phyloP scores from a whole-genome alignment of 208 protist species.

The Phytomonas sp. region DNA sequence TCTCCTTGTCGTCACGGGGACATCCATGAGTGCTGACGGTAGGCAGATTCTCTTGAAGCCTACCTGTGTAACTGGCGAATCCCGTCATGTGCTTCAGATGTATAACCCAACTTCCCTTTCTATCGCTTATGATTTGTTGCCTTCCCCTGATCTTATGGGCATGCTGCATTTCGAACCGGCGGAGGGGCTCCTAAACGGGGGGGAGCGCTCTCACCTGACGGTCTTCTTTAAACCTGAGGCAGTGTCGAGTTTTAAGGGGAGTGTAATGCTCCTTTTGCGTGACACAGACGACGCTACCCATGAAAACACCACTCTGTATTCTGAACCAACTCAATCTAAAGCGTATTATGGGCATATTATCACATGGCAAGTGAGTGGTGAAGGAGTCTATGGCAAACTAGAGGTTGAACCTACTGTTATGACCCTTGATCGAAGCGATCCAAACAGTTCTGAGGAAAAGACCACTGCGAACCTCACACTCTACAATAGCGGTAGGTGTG shows the following conservation, averaged over 20 bases:
- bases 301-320: constrained; percentile 2
- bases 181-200: constrained; percentile 42
- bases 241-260: constrained; percentile 37
- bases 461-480: constrained; percentile 56
- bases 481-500: constrained; percentile 80
- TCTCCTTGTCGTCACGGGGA: constrained; percentile 24
- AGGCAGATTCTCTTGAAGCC: constrained; percentile 45
- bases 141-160: constrained; percentile 28
- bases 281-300: constrained; percentile 8
- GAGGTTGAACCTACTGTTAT: constrained; percentile 70
- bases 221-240: constrained; percentile 57
- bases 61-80: constrained; percentile 68
- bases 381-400: constrained; percentile 61
- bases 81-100: constrained; percentile 31
- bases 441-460: constrained; percentile 40
- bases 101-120: constrained; percentile 74
- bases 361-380: constrained; percentile 33
- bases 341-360: neutral
- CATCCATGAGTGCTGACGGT: constrained; percentile 14
- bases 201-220: constrained; percentile 28
- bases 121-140: constrained; percentile 47
- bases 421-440: constrained; percentile 36
- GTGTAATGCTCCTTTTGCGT: constrained; percentile 39
- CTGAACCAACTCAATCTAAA: constrained; percentile 4
- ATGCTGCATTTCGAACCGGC: constrained; percentile 57